phyloP scores from a whole-genome alignment of 2,329 filamentous ascomycete genomes.

The Colletotrichum magnum region DNA sequence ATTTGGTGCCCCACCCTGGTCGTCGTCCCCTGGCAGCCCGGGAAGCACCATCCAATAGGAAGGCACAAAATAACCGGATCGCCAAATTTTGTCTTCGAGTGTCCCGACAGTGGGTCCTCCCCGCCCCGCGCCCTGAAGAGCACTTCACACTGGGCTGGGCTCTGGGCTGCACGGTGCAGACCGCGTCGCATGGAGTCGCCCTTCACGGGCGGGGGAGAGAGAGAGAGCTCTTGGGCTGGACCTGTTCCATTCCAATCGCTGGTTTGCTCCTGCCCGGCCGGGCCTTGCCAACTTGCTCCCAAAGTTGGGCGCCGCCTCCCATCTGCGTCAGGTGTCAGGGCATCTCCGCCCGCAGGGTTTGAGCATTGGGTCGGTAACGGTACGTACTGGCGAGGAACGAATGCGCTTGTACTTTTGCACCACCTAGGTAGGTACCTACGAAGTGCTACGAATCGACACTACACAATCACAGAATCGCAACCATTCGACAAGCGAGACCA shows the following conservation, averaged over 20 bases:
- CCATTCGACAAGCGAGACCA: slow-evolving; percentile 22
- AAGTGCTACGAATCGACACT: too few species aligned
- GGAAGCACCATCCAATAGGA: slow-evolving; percentile 22
- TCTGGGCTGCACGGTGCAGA: slow-evolving; percentile 15
- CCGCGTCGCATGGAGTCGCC: slow-evolving; percentile 5
- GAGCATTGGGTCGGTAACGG: not conserved
- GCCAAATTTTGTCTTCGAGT: slow-evolving; percentile 11
- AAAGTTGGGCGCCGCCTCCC: slow-evolving; percentile 7
- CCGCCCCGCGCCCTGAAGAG: slow-evolving; percentile 7
- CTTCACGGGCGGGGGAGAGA: not conserved
- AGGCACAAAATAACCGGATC: slow-evolving; percentile 24
- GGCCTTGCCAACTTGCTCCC: not conserved
- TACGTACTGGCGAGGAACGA: too few species aligned
- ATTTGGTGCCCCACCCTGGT: slow-evolving; percentile 6
- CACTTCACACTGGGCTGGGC: not conserved
- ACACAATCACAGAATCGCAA: slow-evolving; percentile 1
- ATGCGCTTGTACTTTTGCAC: too few species aligned
- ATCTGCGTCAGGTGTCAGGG: slow-evolving; percentile 26
- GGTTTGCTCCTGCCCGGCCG: not conserved
- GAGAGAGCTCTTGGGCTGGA: not conserved
- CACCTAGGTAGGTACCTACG: too few species aligned
- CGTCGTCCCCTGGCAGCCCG: not conserved
- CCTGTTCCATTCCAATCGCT: not conserved
- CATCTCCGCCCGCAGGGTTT: slow-evolving; percentile 28
- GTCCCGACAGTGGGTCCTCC: not conserved